Evolutionary conservation across 495 filamentous ascomycete species (phyloP).

Genomic region (Penicillium coprophilum): DNA sequence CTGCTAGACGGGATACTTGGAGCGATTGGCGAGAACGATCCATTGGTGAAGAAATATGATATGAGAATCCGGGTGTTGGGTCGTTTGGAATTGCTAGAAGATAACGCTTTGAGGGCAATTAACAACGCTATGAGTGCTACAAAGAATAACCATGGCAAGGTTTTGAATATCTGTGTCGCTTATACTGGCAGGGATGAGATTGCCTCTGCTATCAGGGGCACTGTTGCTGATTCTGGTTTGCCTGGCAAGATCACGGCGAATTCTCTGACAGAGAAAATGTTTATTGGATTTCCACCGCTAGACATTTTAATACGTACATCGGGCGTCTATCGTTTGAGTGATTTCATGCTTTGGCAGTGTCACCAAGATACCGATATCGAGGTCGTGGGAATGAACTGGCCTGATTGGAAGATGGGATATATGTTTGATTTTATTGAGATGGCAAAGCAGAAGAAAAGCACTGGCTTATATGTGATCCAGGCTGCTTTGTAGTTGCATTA

Average conservation of each 20-base stretch:
- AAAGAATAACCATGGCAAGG: background rate
- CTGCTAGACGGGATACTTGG: background rate
- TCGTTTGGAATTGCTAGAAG: background rate
- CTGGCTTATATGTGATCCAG: background rate
- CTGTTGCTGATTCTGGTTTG: background rate
- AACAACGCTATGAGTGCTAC: background rate
- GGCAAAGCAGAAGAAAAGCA: background rate
- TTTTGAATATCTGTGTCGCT: background rate
- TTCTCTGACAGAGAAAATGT: background rate
- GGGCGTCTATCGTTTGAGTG: background rate
- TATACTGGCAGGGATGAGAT: background rate
- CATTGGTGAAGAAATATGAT: background rate
- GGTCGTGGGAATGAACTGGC: constrained; percentile 1
- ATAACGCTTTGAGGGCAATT: background rate
- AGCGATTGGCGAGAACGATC: background rate
- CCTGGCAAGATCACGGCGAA: background rate
- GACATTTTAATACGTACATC: constrained; percentile 1
- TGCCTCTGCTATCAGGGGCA: background rate
- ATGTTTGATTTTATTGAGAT: background rate
- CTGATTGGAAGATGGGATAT: background rate
- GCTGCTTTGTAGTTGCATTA: no score
- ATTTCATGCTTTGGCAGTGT: constrained; percentile 4
- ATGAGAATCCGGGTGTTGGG: background rate
- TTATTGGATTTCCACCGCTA: background rate
- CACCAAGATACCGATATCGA: constrained; percentile 3